These are phyloP conservation scores for Neltuma alba DNA, from an alignment of 306 rosid species.

Conservation along the genomic window DNA sequence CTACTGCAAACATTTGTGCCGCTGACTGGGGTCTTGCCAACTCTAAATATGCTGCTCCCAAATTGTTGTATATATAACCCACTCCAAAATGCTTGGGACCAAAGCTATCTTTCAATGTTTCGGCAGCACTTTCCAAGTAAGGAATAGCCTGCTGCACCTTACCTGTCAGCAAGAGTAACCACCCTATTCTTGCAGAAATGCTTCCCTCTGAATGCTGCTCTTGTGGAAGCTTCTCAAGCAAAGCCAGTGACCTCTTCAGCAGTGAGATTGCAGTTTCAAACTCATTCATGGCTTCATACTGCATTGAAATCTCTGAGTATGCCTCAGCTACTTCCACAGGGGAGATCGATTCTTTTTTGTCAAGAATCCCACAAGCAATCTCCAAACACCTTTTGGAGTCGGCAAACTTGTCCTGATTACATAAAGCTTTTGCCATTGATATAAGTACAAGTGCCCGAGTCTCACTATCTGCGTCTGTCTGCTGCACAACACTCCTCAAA, in stretches of 20 bases:
- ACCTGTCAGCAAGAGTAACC: constrained; percentile 84
- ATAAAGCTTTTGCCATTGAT: constrained; percentile 87
- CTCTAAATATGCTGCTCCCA: constrained; percentile 95
- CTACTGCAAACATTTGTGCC: constrained; percentile 91
- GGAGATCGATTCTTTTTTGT: constrained; percentile 60
- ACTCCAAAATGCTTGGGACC: constrained; percentile 97
- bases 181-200: constrained; percentile 88
- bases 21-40: constrained; percentile 94
- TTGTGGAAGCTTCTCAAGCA: constrained; percentile 89
- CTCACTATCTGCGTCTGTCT: constrained; percentile 73
- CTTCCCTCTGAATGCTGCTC: constrained; percentile 93
- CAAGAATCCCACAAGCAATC: constrained; percentile 79
- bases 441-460: constrained; percentile 75
- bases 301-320: constrained; percentile 86
- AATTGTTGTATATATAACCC: constrained; percentile 89
- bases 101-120: constrained; percentile 84
- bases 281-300: constrained; percentile 87
- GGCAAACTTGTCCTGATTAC: constrained; percentile 68
- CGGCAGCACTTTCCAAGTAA: constrained; percentile 88
- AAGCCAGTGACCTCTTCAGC: constrained; percentile 66
- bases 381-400: constrained; percentile 79
- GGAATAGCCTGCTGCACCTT: constrained; percentile 90
- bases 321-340: constrained; percentile 88
- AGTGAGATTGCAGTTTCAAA: constrained; percentile 85
- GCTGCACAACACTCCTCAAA: constrained; percentile 65